These are phyloP conservation scores for Pseudopyrenochaeta lycopersici DNA, from an alignment of 2,329 filamentous ascomycete genomes.

Conservation along the genomic window DNA sequence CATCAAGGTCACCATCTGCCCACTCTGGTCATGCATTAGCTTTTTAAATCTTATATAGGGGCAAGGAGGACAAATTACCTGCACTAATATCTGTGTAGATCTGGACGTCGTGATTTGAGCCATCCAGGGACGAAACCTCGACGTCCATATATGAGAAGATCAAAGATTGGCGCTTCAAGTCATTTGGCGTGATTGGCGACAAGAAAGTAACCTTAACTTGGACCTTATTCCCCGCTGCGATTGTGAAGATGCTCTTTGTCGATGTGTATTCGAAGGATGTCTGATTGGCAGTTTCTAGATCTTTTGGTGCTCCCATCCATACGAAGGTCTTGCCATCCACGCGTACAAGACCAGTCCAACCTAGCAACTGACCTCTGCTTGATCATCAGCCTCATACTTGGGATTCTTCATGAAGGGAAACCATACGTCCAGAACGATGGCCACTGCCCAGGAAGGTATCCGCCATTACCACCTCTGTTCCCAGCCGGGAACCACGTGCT, in stretches of 20 bases:
- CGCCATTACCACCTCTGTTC: conserved; percentile 68
- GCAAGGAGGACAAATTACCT: conserved; percentile 57
- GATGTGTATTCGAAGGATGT: conserved; percentile 74
- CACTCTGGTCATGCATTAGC: conserved; percentile 65
- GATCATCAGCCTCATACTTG: conserved; percentile 33
- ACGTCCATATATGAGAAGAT: conserved; percentile 76
- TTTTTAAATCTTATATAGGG: background rate
- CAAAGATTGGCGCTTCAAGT: conserved; percentile 73
- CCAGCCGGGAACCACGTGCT: conserved; percentile 74
- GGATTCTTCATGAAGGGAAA: conserved; percentile 51
- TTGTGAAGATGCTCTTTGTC: conserved; percentile 74
- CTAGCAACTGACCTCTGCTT: conserved; percentile 63
- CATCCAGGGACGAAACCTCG: conserved; percentile 69
- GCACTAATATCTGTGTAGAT: conserved; percentile 78
- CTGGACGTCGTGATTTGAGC: conserved; percentile 69
- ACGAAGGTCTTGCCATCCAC: conserved; percentile 62
- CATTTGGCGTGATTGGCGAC: conserved; percentile 73
- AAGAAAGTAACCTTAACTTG: conserved; percentile 74
- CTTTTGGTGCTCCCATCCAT: conserved; percentile 60
- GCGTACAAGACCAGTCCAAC: conserved; percentile 74
- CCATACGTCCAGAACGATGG: conserved; percentile 70
- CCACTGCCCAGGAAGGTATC: conserved; percentile 74
- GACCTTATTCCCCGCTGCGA: conserved; percentile 69
- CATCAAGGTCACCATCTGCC: conserved; percentile 68
- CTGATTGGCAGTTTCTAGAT: conserved; percentile 63